phyloP scores from a whole-genome alignment of 768 basidiomycete genomes.

The Suillus paluster region DNA sequence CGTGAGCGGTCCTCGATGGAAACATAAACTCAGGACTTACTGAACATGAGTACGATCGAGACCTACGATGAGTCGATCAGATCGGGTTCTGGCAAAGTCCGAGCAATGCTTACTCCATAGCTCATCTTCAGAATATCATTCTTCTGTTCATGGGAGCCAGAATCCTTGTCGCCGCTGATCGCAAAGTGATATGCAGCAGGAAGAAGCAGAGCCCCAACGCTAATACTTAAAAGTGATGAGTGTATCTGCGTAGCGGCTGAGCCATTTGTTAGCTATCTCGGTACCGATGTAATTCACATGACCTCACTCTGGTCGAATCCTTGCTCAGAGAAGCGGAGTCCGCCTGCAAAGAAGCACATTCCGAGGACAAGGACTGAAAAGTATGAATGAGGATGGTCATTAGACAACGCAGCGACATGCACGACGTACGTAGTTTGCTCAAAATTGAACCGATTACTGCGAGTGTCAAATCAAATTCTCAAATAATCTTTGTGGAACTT shows the following conservation, averaged over 20 bases:
- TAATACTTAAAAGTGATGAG: conserved; percentile 74
- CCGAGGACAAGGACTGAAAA: conserved; percentile 74
- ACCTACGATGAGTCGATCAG: conserved; percentile 34
- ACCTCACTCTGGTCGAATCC: conserved; percentile 73
- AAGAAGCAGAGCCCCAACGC: conserved; percentile 78
- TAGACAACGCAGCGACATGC: conserved; percentile 2
- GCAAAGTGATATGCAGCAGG: conserved; percentile 82
- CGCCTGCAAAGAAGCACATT: conserved; percentile 92
- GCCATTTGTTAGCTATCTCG: conserved; percentile 10
- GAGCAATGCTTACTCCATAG: conserved; percentile 46
- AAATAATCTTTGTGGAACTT: conserved; percentile 25
- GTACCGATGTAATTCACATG: not conserved
- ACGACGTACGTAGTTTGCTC: conserved; percentile 66
- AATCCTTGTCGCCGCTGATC: conserved; percentile 31
- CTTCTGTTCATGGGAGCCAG: conserved; percentile 38
- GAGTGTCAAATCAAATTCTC: not conserved
- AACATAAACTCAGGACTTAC: conserved; percentile 34
- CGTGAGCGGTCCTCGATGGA: not conserved
- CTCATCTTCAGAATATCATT: conserved; percentile 53
- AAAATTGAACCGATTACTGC: conserved; percentile 84
- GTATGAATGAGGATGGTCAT: conserved; percentile 12
- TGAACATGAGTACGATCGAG: conserved; percentile 56
- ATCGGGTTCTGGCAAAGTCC: conserved; percentile 5
- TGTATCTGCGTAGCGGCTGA: conserved; percentile 69
- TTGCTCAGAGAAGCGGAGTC: conserved; percentile 77